Conservation (phyloP, 2,329 filamentous ascomycete genomes). For the Stagonosporopsis tanaceti region DNA sequence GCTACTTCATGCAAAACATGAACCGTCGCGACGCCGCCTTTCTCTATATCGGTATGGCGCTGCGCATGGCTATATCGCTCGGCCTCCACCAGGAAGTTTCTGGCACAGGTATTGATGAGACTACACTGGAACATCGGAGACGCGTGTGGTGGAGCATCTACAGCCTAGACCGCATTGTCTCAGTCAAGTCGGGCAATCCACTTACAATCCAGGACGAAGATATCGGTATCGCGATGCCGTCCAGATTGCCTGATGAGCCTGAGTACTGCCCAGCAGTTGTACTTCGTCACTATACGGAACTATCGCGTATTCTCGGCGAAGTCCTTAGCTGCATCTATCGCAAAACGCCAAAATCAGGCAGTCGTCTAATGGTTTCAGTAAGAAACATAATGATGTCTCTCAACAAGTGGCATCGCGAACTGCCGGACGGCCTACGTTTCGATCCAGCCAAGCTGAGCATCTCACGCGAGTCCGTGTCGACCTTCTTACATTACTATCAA, state of each 20-base stretch:
- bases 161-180: conserved; percentile 12
- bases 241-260: conserved; percentile 5
- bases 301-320: conserved; percentile 11
- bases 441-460: conserved; percentile 12
- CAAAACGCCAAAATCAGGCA: conserved; percentile 11
- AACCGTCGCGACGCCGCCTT: conserved; percentile 12
- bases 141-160: conserved; percentile 14
- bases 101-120: neutral
- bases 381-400: conserved; percentile 12
- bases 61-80: no score
- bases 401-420: conserved; percentile 12
- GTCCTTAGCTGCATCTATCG: conserved; percentile 7
- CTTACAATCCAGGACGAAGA: conserved; percentile 14
- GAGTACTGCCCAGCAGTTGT: conserved; percentile 15
- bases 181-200: conserved; percentile 11
- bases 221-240: conserved; percentile 12
- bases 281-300: conserved; percentile 8
- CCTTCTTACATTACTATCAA: conserved; percentile 11
- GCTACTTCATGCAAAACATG: conserved; percentile 15
- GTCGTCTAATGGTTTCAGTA: conserved; percentile 8
- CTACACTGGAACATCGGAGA: conserved; percentile 5
- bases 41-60: conserved; percentile 12
- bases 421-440: conserved; percentile 12
- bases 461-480: conserved; percentile 11
- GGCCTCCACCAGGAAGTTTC: no score